Evolutionary conservation across 495 filamentous ascomycete genomes (phyloP).

Genomic region (Opeltia flavorubescens): DNA sequence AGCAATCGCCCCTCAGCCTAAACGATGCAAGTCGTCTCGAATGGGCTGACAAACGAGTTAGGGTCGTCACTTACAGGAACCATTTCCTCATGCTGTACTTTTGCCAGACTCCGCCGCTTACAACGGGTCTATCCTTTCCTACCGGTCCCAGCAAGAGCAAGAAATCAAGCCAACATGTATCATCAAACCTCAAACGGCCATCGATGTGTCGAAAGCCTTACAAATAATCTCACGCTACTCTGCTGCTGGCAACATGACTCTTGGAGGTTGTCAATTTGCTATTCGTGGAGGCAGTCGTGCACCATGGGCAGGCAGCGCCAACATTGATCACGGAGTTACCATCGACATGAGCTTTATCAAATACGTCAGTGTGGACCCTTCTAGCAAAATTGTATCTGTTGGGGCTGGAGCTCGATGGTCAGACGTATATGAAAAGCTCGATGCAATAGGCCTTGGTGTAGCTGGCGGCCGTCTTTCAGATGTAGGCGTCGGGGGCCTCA

Average conservation of each 20-base stretch:
- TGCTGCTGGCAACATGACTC: slow-evolving; percentile 1
- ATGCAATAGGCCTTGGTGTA: slow-evolving; percentile 19
- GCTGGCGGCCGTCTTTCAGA: slow-evolving; percentile 23
- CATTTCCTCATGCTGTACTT: slow-evolving; percentile 9
- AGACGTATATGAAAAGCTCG: slow-evolving; percentile 27
- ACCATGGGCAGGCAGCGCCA: slow-evolving; percentile 22
- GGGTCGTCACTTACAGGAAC: not conserved
- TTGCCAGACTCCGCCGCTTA: slow-evolving; percentile 14
- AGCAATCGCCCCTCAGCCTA: not conserved
- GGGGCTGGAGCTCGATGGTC: slow-evolving; percentile 31
- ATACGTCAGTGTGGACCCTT: slow-evolving; percentile 23
- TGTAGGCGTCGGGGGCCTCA: slow-evolving; percentile 1
- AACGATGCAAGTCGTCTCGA: too few species aligned
- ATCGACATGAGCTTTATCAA: slow-evolving; percentile 37
- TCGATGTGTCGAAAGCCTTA: slow-evolving; percentile 25
- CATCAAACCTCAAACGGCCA: slow-evolving; percentile 19
- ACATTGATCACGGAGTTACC: slow-evolving; percentile 32
- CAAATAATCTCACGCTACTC: slow-evolving; percentile 11
- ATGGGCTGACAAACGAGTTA: too few species aligned
- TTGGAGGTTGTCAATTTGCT: slow-evolving; percentile 27
- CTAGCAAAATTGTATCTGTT: slow-evolving; percentile 24
- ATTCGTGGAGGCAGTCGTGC: slow-evolving; percentile 35
- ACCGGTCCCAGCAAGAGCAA: slow-evolving; percentile 22
- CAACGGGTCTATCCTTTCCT: slow-evolving; percentile 14
- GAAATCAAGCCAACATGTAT: slow-evolving; percentile 23